These are phyloP conservation scores for Sequoiadendron giganteum DNA, from an alignment of 75 land plant species.

Conservation along the genomic window DNA sequence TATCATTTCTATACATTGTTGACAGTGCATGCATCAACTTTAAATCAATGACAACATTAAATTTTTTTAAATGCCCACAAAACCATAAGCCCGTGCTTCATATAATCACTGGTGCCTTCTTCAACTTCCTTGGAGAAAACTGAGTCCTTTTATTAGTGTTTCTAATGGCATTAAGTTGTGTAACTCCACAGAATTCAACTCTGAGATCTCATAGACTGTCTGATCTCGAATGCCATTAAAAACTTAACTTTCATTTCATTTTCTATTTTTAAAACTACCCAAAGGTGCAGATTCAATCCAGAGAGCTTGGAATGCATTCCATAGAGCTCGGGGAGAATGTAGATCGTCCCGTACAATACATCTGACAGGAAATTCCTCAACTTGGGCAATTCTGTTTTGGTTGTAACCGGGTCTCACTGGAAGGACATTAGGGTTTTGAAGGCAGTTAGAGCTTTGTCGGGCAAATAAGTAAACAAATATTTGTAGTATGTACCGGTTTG, in stretches of 20 bases:
- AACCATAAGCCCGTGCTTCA: neutral
- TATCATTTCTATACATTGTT: neutral
- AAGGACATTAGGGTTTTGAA: constrained; percentile 1
- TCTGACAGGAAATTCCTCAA: no score
- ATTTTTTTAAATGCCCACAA: neutral
- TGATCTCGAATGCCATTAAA: no score
- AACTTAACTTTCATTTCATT: no score
- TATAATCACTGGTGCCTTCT: neutral
- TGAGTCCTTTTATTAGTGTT: neutral
- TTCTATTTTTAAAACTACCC: no score
- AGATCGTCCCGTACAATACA: no score
- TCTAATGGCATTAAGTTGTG: neutral
- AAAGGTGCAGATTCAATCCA: no score
- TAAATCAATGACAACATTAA: neutral
- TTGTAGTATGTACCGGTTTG: neutral
- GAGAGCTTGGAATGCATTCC: no score
- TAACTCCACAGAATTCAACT: no score
- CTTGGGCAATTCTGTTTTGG: no score
- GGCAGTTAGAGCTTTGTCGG: neutral
- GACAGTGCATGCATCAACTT: neutral
- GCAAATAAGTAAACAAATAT: neutral
- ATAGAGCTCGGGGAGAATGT: no score
- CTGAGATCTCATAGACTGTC: no score
- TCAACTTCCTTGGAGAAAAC: neutral
- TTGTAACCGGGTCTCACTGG: no score